Base-by-base conservation (phyloP, 1,139 yeast genomes). In the Wickerhamiella pararugosa region DNA sequence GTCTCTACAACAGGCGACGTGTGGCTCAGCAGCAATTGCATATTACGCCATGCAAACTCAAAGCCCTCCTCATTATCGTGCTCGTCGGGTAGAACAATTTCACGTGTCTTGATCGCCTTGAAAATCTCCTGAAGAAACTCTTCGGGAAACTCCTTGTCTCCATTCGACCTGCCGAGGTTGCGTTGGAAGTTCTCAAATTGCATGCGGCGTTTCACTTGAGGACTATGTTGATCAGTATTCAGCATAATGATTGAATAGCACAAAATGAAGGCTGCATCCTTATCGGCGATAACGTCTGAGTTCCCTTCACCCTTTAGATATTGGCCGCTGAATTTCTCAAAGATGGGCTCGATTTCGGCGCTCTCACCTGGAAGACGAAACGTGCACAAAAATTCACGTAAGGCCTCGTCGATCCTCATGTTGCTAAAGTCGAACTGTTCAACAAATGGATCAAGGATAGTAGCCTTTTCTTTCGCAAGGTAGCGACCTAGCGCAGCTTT, bases 281-380 rank as follows among this genome's bases (percentile, higher is more conserved):
- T 95, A 55, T 84, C 83, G 21, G 49, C 49, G 25, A 54, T 52
- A 28, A 58, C 58, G 26, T 51, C 51, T 5, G 56, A 51, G 36
- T 56, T 53, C 5, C 53, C 53, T 15, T 53, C 62, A 46, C 78
- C 71, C 21, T 64, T 65, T 6, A 81, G 81, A 60, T 84, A 92
- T 49, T 80, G 74, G 38, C 75, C 78, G 5, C 94, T 87, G 62
- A 92, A 90, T 21, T 75, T 69, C 54, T 87, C 96, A 35, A 92
- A 82, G 15, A 90, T 74, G 55, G 95, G 72, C 59, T 87, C 97
- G 58, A 92, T 90, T 58, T 84, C 95, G 56, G 86, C 97, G 0
- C 96, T 79, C 61, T 92, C 99, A 41, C 99, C 99, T 0, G 98
- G 98, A 43, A 92, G 69, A 59, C 99, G 73, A 57, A 92, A 90